Conservation (phyloP, 129 eudicot species). For the Kitagawia praeruptora region DNA sequence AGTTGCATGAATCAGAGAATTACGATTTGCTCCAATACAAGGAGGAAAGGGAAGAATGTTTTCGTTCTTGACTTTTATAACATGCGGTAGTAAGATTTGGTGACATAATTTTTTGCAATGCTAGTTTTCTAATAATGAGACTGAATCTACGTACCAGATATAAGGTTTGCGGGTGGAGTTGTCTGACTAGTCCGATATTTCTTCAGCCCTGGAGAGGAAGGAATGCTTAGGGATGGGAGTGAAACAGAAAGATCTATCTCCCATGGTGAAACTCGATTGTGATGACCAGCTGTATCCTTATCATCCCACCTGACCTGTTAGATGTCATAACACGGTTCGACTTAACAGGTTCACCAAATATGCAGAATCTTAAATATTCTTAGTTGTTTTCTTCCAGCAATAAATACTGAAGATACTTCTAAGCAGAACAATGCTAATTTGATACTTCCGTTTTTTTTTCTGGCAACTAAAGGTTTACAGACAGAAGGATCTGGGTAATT, state of each 20-base stretch:
- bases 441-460: not conserved
- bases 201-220: conserved; percentile 65
- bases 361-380: not conserved
- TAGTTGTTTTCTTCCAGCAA: not conserved
- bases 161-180: conserved; percentile 40
- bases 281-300: conserved; percentile 44
- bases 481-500: not conserved
- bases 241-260: conserved; percentile 74
- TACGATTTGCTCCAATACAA: not conserved
- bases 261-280: conserved; percentile 89
- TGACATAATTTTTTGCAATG: not conserved
- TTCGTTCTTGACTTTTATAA: not conserved
- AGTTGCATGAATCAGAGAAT: not conserved
- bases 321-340: not conserved
- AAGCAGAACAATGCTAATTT: not conserved
- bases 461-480: not conserved
- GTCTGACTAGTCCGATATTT: conserved; percentile 47
- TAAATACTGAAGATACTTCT: not conserved
- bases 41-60: not conserved
- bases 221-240: conserved; percentile 61
- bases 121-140: not conserved
- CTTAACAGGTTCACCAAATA: not conserved
- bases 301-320: conserved; percentile 95
- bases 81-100: not conserved
- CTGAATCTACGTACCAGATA: conserved; percentile 23